Percentiles rank a stretch among this genome's conserved stretches.
Conservation (phyloP, 2,329 filamentous ascomycete genomes). For the Epichloe baconii region DNA sequence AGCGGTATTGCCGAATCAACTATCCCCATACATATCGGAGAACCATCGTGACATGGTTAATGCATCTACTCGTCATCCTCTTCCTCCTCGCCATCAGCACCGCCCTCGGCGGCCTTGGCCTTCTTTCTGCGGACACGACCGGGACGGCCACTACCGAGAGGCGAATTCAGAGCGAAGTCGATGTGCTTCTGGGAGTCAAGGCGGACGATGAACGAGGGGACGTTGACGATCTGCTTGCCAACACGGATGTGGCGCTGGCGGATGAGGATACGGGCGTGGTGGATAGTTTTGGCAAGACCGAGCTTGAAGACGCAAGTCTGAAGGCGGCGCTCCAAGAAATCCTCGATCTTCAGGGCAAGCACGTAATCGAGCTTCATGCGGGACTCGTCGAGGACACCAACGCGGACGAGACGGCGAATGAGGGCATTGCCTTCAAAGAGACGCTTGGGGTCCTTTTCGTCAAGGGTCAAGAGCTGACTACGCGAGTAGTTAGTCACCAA, state of each 20-base stretch:
- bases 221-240: conserved; percentile 99
- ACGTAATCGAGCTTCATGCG: conserved; percentile 99
- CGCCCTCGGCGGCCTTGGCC: conserved; percentile 87
- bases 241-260: conserved; percentile 99
- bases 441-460: conserved; percentile 99
- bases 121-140: conserved; percentile 99
- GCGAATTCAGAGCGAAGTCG: conserved; percentile 94
- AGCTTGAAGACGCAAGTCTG: conserved; percentile 99
- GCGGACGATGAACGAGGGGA: conserved; percentile 98
- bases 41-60: conserved; percentile 17
- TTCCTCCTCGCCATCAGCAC: conserved; percentile 66
- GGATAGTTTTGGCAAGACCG: conserved; percentile 98
- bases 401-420: conserved; percentile 98
- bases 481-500: conserved; percentile 12
- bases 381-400: conserved; percentile 98
- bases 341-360: conserved; percentile 95
- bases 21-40: conserved; percentile 16
- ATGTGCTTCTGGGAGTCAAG: conserved; percentile 99
- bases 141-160: conserved; percentile 92
- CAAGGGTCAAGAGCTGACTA: conserved; percentile 98
- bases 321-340: conserved; percentile 99
- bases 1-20: conserved; percentile 22
- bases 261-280: conserved; percentile 99
- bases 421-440: conserved; percentile 99
- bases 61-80: conserved; percentile 65